These are phyloP conservation scores for Thymus mandschuricus DNA, from an alignment of 257 asterid genomes.

Conservation along the genomic window DNA sequence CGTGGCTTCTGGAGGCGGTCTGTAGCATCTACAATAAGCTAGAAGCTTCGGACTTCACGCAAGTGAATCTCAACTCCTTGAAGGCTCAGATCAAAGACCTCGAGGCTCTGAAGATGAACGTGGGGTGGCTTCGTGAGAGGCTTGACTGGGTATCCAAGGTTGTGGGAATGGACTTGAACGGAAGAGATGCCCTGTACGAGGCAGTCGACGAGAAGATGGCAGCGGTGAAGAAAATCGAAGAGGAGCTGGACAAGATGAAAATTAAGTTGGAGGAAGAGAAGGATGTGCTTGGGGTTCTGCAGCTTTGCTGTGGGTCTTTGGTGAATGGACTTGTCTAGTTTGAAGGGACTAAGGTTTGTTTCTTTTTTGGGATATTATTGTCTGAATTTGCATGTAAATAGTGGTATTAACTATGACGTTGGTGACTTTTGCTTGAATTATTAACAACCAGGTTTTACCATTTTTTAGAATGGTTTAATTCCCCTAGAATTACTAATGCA, in stretches of 20 bases:
- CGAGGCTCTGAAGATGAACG: conserved; percentile 3
- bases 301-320: conserved; percentile 7
- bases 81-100: conserved; percentile 11
- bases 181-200: no score
- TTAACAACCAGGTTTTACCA: no score
- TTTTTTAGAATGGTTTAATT: no score
- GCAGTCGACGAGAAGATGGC: background rate
- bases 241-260: conserved; percentile 20
- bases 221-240: background rate
- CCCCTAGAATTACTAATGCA: no score
- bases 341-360: background rate
- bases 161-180: background rate
- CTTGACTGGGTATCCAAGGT: conserved; percentile 16
- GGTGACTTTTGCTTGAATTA: no score
- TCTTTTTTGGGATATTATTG: background rate
- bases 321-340: conserved; percentile 24
- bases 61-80: background rate
- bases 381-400: background rate
- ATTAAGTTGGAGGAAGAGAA: background rate
- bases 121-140: conserved; percentile 8
- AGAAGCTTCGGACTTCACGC: conserved; percentile 6
- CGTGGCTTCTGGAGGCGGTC: conserved; percentile 24
- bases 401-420: no score
- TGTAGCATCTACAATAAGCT: conserved; percentile 19
- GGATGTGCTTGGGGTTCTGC: conserved; percentile 13